Evolutionary conservation across 192 early-diverging fungal species (phyloP), one percentile per base, ranked within the genome.

Genomic region (Bifiguratus adelaidae): DNA sequence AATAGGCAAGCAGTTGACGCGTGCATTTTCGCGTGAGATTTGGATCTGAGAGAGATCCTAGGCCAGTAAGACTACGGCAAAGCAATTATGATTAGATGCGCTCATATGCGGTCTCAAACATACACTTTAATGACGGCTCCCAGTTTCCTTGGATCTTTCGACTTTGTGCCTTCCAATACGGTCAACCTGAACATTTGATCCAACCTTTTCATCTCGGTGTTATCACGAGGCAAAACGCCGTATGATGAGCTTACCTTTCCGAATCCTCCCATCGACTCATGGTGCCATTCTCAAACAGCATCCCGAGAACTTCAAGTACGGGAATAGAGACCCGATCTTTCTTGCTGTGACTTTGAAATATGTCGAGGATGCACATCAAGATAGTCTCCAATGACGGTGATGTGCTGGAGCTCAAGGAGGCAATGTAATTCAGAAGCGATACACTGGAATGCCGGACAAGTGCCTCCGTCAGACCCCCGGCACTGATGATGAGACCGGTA

Each of bases 391-490:
- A 49, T 3, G 69, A 68, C 16, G 65, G 29, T 2, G 21, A 23
- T 18, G 32, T 20, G 18, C 30, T 54, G 25, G 55, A 37, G 0
- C 80, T 68, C 9, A 82, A 61, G 11, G 44, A 27, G 21, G 59
- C 55, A 8, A 76, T 53, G 40, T 81, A 86, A 23, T 81, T 74
- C 23, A 73, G 41, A 18, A 91, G 61, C 36, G 65, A 74, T 1
- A 63, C 43, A 48, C 82, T 85, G 11, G 86, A 75, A 41, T 77
- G 66, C 1, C 84, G 71, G 11, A 86, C 83, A 46, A 91, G 46
- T 7, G 82, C 77, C 58, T 92, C 89, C 0, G 82, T 78, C 20
- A 88, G 55, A 15, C 86, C 86, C 19, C 90, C 90, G 20, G 86
- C 79, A 53, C 76, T 78, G n/a, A 84, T 58, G 25, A 89, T 60